Conservation (phyloP, 495 filamentous ascomycete species). For the Neurospora sp. region DNA sequence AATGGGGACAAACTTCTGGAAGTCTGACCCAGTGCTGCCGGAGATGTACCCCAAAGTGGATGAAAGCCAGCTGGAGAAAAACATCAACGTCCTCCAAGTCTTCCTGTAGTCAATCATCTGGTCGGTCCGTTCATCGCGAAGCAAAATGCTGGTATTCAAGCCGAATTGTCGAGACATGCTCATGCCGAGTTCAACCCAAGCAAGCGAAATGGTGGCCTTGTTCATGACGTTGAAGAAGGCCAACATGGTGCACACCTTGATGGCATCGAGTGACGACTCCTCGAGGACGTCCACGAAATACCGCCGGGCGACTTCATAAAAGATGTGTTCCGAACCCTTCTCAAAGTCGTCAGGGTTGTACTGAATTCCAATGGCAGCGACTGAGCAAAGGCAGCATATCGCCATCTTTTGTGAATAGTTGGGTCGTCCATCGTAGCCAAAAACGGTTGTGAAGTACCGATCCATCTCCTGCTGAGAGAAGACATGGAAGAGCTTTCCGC, state of each 20-base stretch:
- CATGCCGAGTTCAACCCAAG: slow-evolving; percentile 21
- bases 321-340: slow-evolving; percentile 4
- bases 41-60: slow-evolving; percentile 24
- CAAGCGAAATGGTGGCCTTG: slow-evolving; percentile 19
- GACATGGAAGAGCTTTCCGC: slow-evolving; percentile 23
- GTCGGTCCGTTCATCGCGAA: slow-evolving; percentile 9
- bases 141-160: slow-evolving; percentile 1
- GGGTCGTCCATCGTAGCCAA: slow-evolving; percentile 5
- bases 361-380: slow-evolving; percentile 20
- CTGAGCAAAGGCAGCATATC: slow-evolving; percentile 13
- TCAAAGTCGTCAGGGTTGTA: slow-evolving; percentile 15
- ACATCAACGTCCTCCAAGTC: slow-evolving; percentile 20
- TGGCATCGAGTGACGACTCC: slow-evolving; percentile 14
- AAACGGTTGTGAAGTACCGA: slow-evolving; percentile 7
- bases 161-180: slow-evolving; percentile 14
- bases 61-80: slow-evolving; percentile 25
- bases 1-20: slow-evolving; percentile 14
- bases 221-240: slow-evolving; percentile 23
- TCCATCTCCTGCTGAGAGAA: slow-evolving; percentile 16
- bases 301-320: slow-evolving; percentile 15
- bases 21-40: slow-evolving; percentile 10
- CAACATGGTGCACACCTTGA: slow-evolving; percentile 24
- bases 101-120: slow-evolving; percentile 16
- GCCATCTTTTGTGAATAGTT: slow-evolving; percentile 6
- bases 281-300: slow-evolving; percentile 17